Base-by-base conservation (phyloP, 257 asterid genomes). In the Solanum arcanum region DNA sequence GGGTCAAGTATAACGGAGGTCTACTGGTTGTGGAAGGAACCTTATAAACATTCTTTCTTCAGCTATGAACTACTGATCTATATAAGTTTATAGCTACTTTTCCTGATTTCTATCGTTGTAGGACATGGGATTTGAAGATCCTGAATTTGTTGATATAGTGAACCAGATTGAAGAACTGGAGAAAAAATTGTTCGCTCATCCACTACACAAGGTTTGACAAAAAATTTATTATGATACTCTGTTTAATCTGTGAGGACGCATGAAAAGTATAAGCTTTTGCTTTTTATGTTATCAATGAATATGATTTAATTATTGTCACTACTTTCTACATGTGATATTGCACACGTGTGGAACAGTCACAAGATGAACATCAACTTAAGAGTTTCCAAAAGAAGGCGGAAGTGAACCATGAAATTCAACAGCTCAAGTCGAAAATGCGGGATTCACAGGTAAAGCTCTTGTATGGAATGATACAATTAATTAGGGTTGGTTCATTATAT, bases 341-440 rank as follows among this genome's bases (percentile, higher is more conserved):
- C 90, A 44, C 88, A 59, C 42, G 62, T 69, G 81, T 78, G 86
- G 35, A 89, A 88, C 92, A 97, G 99, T 92, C 97, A 56, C 98
- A 95, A 92, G 98, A 96, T 86, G 98, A 94, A 88, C 91, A 91
- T 86, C 99, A 97, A 89, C 89, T 94, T 66, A 94, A 87, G 91
- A 92, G 94, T 93, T 97, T 96, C 89, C 95, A 94, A 91, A 93
- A 96, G 89, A 97, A 97, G 90, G 98, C 99, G 59, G 99, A 97
- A 92, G 97, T 97, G 90, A 95, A 91, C 91, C 95, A 95, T 92
- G 98, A 97, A 93, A 95, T 97, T 92, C 99, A 97, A 91, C 99
- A 92, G 89, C 93, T 97, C 33, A 95, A 94, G 93, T 85, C 96
- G 39, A 96, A 94, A 89, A 96, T 96, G 99, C 98, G 98, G n/a